Base-by-base conservation (phyloP, 768 basidiomycete species). In the Hemileccinum impolitum region DNA sequence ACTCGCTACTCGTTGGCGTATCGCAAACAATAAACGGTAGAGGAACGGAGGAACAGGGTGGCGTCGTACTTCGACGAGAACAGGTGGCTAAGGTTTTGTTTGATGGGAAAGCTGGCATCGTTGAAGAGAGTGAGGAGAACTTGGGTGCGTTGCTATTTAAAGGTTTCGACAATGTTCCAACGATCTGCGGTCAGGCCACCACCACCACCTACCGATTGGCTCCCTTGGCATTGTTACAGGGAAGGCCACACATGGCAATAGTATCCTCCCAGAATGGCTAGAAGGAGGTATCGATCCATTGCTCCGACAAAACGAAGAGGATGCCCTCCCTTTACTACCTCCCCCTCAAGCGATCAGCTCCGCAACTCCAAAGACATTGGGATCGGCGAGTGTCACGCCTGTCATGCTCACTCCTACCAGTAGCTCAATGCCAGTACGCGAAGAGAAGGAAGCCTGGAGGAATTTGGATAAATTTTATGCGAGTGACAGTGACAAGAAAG, bases 81-180 rank as follows among this genome's bases (percentile, higher is more conserved):
- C 94, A 96, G 63, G 85, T 93, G 17, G 76, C 71, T 47, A 69
- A 89, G 28, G 84, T 96, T 2, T 67, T 95, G 35, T 88, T 92
- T 56, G 82, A 87, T 21, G 88, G 89, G 0, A 91, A 93, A 64
- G 67, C 72, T 7, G 72, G 70, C 4, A 71, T 73, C 9, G 53
- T 68, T 19, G 76, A 75, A 40, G 71, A 70, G 31, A 49, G 43
- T 8, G 72, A 76, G 38, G 58, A 65, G 35, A 58, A 52, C 1
- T 57, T 65, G 49, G 59, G 70, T 62, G 64, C 71, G 74, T 51
- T 34, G 17, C 31, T 31, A 21, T 25, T 10, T 41, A 8, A 15
- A 15, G 26, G 13, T 36, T 35, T 41, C 39, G 50, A 34, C 23
- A 34, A 19, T 36, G 36, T 49, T 43, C 48, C 50, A 46, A 52